Percentiles rank a stretch among this genome's conserved stretches.
phyloP scores from a whole-genome alignment of 345 rosid species.

The Turritis glabra region DNA sequence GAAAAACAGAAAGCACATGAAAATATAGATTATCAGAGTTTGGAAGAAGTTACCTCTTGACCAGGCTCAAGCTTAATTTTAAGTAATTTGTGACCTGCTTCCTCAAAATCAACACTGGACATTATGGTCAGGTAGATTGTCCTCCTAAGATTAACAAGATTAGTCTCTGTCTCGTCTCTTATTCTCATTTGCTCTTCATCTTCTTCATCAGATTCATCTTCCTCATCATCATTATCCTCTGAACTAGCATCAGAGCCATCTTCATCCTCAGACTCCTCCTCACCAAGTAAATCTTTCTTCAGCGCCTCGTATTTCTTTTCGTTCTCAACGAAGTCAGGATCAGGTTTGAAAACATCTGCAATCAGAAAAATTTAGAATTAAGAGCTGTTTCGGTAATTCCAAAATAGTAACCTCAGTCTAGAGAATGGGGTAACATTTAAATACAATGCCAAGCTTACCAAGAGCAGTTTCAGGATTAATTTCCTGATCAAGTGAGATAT shows the following conservation, averaged over 20 bases:
- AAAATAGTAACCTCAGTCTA: neutral
- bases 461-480: constrained; percentile 73
- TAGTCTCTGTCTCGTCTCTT: constrained; percentile 93
- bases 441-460: constrained; percentile 50
- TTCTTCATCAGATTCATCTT: constrained; percentile 63
- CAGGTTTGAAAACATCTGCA: constrained; percentile 75
- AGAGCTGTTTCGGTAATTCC: neutral
- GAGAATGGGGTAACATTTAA: neutral
- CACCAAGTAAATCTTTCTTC: constrained; percentile 87
- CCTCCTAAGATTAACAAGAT: constrained; percentile 91
- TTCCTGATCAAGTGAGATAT: constrained; percentile 76
- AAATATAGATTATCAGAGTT: neutral
- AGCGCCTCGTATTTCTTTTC: constrained; percentile 85
- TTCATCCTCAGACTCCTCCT: constrained; percentile 82
- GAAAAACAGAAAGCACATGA: neutral
- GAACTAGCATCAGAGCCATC: constrained; percentile 72
- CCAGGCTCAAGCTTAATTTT: constrained; percentile 97
- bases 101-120: constrained; percentile 99
- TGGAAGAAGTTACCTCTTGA: constrained; percentile 69
- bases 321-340: constrained; percentile 79
- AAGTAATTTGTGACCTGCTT: constrained; percentile 93
- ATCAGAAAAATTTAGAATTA: neutral
- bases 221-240: constrained; percentile 56
- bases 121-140: constrained; percentile 93
- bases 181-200: constrained; percentile 78